Conservation (phyloP, 345 rosid species). For the Zanthoxylum bungeanum region DNA sequence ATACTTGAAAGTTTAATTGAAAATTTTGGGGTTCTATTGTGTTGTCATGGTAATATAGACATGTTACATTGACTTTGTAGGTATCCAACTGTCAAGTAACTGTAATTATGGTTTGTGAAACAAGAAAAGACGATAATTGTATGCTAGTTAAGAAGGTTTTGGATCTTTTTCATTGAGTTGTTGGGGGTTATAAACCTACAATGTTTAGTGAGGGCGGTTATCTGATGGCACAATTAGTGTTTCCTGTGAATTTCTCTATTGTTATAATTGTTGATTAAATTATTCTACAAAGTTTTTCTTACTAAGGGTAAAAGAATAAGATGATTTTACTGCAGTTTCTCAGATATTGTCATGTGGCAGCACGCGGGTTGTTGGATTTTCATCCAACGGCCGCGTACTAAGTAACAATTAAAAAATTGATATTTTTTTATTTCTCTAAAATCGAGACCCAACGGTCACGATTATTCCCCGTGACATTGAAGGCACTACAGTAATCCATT, state of each 20-base stretch:
- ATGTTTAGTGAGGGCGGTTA: not conserved
- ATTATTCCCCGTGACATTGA: no score
- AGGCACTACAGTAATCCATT: no score
- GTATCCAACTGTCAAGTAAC: not conserved
- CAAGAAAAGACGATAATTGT: not conserved
- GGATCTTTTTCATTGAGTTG: not conserved
- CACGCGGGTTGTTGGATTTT: no score
- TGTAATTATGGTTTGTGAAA: not conserved
- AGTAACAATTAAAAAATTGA: no score
- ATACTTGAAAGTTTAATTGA: no score
- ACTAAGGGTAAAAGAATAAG: not conserved
- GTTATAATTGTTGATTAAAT: not conserved
- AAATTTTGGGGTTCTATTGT: not conserved
- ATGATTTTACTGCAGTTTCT: no score
- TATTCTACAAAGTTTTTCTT: not conserved
- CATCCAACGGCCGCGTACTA: no score
- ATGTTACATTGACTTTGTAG: not conserved
- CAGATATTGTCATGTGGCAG: no score
- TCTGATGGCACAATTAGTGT: not conserved
- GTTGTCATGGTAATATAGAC: not conserved
- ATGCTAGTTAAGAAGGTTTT: not conserved
- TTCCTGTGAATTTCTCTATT: not conserved
- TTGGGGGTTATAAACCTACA: not conserved
- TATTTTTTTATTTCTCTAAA: no score
- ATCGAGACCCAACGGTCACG: no score